Conservation (phyloP, 1,139 yeast species). For the Candida dubliniensis region DNA sequence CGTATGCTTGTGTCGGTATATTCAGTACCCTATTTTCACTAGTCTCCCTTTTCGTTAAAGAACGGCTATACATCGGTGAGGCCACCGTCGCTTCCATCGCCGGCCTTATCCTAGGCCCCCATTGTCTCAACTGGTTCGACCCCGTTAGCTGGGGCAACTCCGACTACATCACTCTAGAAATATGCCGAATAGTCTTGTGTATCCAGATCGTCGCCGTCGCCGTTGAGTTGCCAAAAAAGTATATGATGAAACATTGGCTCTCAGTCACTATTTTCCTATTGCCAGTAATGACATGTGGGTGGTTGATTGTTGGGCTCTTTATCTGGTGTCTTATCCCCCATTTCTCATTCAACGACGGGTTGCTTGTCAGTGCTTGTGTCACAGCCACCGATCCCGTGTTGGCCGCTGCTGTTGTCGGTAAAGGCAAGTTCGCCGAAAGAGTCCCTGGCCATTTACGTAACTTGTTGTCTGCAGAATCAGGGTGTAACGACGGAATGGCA, state of each 20-base stretch:
- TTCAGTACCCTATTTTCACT: constrained; percentile 85
- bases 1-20: constrained; percentile 90
- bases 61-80: constrained; percentile 87
- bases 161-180: constrained; percentile 82
- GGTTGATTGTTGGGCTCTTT: constrained; percentile 85
- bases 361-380: constrained; percentile 85
- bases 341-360: constrained; percentile 72
- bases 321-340: constrained; percentile 84
- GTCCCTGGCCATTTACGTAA: constrained; percentile 97
- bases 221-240: constrained; percentile 91
- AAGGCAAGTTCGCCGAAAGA: constrained; percentile 93
- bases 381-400: constrained; percentile 98
- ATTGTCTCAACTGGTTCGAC: constrained; percentile 83
- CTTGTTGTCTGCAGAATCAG: constrained; percentile 88
- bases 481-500: constrained; percentile 98
- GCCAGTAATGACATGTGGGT: constrained; percentile 94
- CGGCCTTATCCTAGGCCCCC: constrained; percentile 93
- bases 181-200: constrained; percentile 84
- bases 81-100: constrained; percentile 92
- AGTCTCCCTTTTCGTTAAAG: constrained; percentile 89
- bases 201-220: constrained; percentile 97
- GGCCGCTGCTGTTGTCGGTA: constrained; percentile 98
- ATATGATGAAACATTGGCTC: constrained; percentile 88
- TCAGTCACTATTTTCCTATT: constrained; percentile 75
- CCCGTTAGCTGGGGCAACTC: constrained; percentile 92